These are phyloP conservation scores for Paralagenidium karlingii DNA, from an alignment of 352 stramenopile species.

Conservation along the genomic window DNA sequence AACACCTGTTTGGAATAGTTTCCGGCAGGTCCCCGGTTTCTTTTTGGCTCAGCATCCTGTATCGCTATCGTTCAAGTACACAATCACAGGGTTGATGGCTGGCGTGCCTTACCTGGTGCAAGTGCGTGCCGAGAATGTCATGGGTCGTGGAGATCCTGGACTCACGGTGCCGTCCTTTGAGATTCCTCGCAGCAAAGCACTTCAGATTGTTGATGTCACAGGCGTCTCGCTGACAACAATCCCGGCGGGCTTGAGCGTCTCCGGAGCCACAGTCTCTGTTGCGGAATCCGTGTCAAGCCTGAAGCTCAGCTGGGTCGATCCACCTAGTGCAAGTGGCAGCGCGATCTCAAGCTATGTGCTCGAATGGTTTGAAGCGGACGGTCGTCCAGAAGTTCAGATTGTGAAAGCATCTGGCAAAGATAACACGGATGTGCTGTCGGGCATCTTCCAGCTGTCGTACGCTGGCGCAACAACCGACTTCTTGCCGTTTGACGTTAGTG, in stretches of 20 bases:
- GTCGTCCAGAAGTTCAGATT: slow-evolving; percentile 48
- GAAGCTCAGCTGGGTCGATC: slow-evolving; percentile 38
- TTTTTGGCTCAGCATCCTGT: slow-evolving; percentile 32
- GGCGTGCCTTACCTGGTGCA: slow-evolving; percentile 33
- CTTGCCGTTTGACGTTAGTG: slow-evolving; percentile 35
- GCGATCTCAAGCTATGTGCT: slow-evolving; percentile 48
- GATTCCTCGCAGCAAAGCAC: slow-evolving; percentile 37
- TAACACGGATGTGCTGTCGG: slow-evolving; percentile 22
- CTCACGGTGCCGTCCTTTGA: slow-evolving; percentile 33
- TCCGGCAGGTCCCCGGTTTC: slow-evolving; percentile 22
- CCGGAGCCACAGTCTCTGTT: slow-evolving; percentile 12
- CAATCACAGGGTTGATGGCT: slow-evolving; percentile 24
- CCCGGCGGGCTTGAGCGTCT: slow-evolving; percentile 4
- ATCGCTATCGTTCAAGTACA: slow-evolving; percentile 61
- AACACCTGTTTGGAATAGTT: too few species aligned
- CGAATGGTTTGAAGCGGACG: slow-evolving; percentile 47
- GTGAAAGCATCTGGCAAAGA: slow-evolving; percentile 42
- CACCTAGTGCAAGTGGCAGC: slow-evolving; percentile 23
- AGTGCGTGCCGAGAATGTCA: slow-evolving; percentile 62
- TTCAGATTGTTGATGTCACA: slow-evolving; percentile 25
- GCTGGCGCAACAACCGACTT: slow-evolving; percentile 26
- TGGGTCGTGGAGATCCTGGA: slow-evolving; percentile 28
- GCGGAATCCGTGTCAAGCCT: slow-evolving; percentile 21
- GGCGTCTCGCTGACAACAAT: slow-evolving; percentile 42
- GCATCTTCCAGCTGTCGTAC: slow-evolving; percentile 72